Evolutionary conservation across 2,329 filamentous ascomycete species (phyloP).

Genomic region (Clarireedia sp.): DNA sequence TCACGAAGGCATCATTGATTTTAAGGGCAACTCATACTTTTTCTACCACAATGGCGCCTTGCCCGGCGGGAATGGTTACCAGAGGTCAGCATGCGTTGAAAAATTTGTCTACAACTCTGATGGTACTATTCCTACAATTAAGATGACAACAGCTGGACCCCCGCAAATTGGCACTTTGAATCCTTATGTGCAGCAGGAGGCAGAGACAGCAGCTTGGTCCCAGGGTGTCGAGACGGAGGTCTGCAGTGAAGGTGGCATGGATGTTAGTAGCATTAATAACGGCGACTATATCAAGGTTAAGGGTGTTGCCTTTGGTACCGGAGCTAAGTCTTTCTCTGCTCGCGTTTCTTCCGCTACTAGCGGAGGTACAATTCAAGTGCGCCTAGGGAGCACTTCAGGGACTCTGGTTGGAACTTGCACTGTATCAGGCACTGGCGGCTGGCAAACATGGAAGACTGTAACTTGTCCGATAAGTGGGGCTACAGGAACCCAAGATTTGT

Average conservation of each 20-base stretch:
- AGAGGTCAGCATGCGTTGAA: too few relatives aligned
- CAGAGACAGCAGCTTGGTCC: too few relatives aligned
- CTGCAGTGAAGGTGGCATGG: not conserved
- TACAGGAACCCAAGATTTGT: not conserved
- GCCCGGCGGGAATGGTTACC: too few relatives aligned
- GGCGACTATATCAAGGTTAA: conserved; percentile 2
- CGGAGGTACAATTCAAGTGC: not conserved
- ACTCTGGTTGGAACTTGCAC: not conserved
- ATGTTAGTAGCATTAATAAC: not conserved
- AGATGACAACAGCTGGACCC: too few relatives aligned
- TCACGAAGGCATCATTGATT: not conserved
- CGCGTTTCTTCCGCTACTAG: not conserved
- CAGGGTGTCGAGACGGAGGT: not conserved
- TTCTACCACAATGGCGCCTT: not conserved
- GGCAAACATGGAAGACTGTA: not conserved
- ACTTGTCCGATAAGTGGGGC: not conserved
- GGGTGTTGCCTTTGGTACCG: not conserved
- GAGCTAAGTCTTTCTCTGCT: not conserved
- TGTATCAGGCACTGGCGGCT: not conserved
- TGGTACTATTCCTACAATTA: too few relatives aligned
- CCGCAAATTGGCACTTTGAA: too few relatives aligned
- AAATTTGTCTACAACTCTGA: too few relatives aligned
- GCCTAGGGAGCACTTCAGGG: not conserved
- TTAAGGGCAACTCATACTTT: not conserved
- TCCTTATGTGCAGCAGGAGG: too few relatives aligned